Percentiles rank a stretch among this genome's conserved stretches.
These are phyloP conservation scores for Holtermanniella nyarrowii DNA, from an alignment of 768 basidiomycete species.

Conservation along the genomic window DNA sequence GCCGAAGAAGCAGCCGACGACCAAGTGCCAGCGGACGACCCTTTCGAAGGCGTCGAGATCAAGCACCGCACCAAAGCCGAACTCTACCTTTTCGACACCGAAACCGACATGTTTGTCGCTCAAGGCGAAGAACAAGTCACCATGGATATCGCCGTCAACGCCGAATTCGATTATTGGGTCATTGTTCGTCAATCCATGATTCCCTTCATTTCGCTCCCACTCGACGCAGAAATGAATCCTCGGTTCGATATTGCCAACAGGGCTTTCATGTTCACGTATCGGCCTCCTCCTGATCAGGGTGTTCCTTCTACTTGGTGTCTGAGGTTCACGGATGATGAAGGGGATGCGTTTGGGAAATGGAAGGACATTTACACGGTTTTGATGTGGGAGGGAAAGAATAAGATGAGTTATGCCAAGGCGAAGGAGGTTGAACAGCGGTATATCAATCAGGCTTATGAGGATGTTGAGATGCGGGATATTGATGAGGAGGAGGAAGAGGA, in stretches of 20 bases:
- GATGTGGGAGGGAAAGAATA: conserved; percentile 72
- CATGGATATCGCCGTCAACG: conserved; percentile 39
- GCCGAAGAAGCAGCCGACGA: conserved; percentile 9
- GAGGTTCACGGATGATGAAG: conserved; percentile 51
- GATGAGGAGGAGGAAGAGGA: conserved; percentile 49
- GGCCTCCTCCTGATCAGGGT: conserved; percentile 48
- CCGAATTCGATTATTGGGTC: conserved; percentile 40
- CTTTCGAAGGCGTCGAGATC: conserved; percentile 35
- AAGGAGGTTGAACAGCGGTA: conserved; percentile 74
- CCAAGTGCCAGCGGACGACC: conserved; percentile 22
- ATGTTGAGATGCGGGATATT: conserved; percentile 77
- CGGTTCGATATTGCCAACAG: conserved; percentile 33
- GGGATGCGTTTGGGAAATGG: conserved; percentile 55
- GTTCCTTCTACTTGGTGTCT: conserved; percentile 62
- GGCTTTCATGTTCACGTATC: conserved; percentile 84
- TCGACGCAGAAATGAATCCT: conserved; percentile 36
- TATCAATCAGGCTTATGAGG: conserved; percentile 58
- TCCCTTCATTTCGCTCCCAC: conserved; percentile 35
- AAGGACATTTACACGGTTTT: conserved; percentile 56
- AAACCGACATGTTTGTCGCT: conserved; percentile 43
- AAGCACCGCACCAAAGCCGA: conserved; percentile 34
- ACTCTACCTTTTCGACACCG: conserved; percentile 43
- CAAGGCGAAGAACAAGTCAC: conserved; percentile 38
- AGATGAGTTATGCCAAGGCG: conserved; percentile 59
- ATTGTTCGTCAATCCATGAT: conserved; percentile 25